These are phyloP conservation scores for Silene uniflora DNA, from an alignment of 148 eudicot species.

Conservation along the genomic window DNA sequence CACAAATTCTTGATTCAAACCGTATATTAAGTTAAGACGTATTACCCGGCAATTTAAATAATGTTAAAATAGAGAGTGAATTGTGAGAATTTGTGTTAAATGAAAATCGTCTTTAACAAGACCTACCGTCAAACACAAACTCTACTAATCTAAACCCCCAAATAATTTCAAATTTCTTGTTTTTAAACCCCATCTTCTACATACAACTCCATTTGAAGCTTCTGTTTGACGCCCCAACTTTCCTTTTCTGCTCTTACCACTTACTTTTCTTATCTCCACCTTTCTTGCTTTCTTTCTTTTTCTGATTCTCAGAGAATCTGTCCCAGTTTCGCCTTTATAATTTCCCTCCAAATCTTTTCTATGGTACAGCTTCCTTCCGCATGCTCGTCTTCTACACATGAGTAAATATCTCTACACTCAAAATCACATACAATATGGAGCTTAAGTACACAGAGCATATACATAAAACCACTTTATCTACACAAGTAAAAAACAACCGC, in stretches of 20 bases:
- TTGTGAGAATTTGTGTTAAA: too few species aligned
- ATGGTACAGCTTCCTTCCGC: conserved; percentile 17
- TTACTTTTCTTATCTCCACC: conserved; percentile 18
- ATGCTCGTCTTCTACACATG: conserved; percentile 1
- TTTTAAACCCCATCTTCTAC: too few species aligned
- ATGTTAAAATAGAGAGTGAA: too few species aligned
- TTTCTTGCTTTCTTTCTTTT: conserved; percentile 11
- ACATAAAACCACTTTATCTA: conserved; percentile 32
- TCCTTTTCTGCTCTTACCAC: conserved; percentile 15
- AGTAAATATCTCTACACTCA: neutral
- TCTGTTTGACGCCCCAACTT: conserved; percentile 31
- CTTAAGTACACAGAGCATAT: conserved; percentile 32
- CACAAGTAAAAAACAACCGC: neutral
- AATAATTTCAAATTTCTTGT: too few species aligned
- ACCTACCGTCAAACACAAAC: too few species aligned
- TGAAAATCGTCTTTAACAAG: too few species aligned
- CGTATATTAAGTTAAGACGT: too few species aligned
- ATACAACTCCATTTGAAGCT: conserved; percentile 26
- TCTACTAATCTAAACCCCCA: too few species aligned
- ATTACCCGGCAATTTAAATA: too few species aligned
- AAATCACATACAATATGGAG: neutral
- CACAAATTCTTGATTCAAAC: too few species aligned
- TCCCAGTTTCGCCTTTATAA: neutral
- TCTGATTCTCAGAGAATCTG: conserved; percentile 22
- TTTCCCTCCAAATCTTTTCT: conserved; percentile 6